Evolutionary conservation across 2,329 filamentous ascomycete genomes (phyloP).

Genomic region (Trichoderma cornu-damae): DNA sequence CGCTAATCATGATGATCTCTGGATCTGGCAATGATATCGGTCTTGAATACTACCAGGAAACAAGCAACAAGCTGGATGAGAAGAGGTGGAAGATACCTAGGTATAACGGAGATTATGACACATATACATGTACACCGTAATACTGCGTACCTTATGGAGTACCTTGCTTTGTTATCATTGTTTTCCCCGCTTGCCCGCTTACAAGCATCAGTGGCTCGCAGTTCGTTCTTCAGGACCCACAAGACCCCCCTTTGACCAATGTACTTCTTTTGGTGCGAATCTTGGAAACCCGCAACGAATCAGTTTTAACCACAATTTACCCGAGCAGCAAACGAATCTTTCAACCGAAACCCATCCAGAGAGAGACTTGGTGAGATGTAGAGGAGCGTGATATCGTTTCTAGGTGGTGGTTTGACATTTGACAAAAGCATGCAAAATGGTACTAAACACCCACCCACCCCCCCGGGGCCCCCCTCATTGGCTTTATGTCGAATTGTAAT

Average conservation of each 20-base stretch:
- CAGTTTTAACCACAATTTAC: neutral
- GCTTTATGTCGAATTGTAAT: accelerated
- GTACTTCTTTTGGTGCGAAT: neutral
- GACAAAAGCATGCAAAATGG: constrained; percentile 4
- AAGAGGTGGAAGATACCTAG: constrained; percentile 1
- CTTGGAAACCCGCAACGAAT: neutral
- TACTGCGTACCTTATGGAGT: too few relatives aligned
- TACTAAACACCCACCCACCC: neutral
- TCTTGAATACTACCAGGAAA: constrained; percentile 7
- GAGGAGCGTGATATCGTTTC: neutral
- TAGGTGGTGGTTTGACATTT: neutral
- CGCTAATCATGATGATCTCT: constrained; percentile 61
- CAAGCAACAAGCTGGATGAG: neutral
- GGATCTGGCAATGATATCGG: constrained; percentile 18
- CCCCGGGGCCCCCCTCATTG: too few relatives aligned
- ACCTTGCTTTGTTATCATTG: constrained; percentile 15
- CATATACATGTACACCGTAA: constrained; percentile 21
- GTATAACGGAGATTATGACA: too few relatives aligned
- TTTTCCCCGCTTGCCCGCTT: constrained; percentile 22
- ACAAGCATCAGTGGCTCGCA: constrained; percentile 4
- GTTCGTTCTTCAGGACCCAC: neutral
- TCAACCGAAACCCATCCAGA: neutral
- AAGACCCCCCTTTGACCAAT: neutral
- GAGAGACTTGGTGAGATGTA: neutral
- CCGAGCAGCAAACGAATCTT: constrained; percentile 3